Evolutionary conservation across 2,329 filamentous ascomycete genomes (phyloP).

Genomic region (Neofusicoccum umdonicola): DNA sequence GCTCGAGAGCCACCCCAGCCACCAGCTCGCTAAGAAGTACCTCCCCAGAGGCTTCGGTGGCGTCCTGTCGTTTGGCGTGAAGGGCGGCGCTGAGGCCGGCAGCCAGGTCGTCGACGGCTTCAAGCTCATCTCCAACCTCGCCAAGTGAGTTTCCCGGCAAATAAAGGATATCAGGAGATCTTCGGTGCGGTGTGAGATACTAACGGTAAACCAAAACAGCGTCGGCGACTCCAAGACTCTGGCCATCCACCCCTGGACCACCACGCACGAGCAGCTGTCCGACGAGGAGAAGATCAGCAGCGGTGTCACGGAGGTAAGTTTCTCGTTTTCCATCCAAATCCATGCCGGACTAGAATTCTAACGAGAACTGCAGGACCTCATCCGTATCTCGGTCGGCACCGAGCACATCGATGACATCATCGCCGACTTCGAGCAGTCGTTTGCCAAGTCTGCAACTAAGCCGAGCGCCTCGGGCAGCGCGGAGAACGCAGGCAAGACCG

Average conservation of each 20-base stretch:
- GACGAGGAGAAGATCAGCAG: conserved; percentile 77
- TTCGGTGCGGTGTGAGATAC: background rate
- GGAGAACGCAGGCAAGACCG: conserved; percentile 33
- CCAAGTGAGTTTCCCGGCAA: conserved; percentile 57
- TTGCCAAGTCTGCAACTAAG: conserved; percentile 57
- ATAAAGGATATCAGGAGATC: background rate
- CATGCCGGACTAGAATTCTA: background rate
- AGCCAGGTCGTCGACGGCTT: conserved; percentile 89
- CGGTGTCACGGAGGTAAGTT: conserved; percentile 71
- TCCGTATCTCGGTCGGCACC: conserved; percentile 91
- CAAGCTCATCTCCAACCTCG: conserved; percentile 91
- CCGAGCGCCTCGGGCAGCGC: conserved; percentile 35
- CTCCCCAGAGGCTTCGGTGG: conserved; percentile 81
- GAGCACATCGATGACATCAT: conserved; percentile 98
- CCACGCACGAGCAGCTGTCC: conserved; percentile 87
- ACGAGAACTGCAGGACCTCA: conserved; percentile 63
- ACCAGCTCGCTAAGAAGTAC: conserved; percentile 82
- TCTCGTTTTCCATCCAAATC: background rate
- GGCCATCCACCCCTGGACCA: conserved; percentile 92
- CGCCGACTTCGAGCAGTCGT: conserved; percentile 89
- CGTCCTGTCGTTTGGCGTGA: conserved; percentile 89
- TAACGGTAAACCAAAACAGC: conserved; percentile 29
- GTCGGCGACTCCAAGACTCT: conserved; percentile 94
- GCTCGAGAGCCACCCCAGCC: conserved; percentile 74
- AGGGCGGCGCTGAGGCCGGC: conserved; percentile 80